Evolutionary conservation across 2,329 filamentous ascomycete species (phyloP).

Genomic region (Penicillium sp.): DNA sequence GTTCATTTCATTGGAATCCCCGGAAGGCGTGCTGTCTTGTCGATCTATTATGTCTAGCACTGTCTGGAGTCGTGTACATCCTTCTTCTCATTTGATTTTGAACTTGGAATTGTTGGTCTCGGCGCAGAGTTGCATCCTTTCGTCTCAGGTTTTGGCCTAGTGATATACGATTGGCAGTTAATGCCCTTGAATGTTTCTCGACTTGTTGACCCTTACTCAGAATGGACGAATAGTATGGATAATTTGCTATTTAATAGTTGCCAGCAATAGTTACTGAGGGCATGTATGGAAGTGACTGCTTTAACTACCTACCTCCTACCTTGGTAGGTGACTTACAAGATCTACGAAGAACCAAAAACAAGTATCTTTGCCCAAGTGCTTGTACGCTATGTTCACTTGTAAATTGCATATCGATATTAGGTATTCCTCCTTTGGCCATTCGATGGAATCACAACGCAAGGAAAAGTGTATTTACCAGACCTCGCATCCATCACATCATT

Average conservation of each 20-base stretch:
- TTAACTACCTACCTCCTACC: too few species aligned
- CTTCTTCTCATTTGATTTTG: slow-evolving; percentile 3
- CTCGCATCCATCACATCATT: slow-evolving; percentile 7
- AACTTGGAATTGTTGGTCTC: neutral
- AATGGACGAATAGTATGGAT: too few species aligned
- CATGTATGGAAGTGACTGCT: too few species aligned
- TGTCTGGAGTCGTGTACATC: slow-evolving; percentile 15
- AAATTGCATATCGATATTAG: too few species aligned
- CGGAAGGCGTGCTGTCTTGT: slow-evolving; percentile 7
- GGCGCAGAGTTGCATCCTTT: neutral
- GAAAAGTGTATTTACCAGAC: neutral
- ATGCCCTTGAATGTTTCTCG: neutral
- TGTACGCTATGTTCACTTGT: too few species aligned
- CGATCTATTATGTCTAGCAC: slow-evolving; percentile 4
- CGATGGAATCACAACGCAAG: neutral
- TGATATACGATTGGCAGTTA: slow-evolving; percentile 1
- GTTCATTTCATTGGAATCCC: slow-evolving; percentile 10
- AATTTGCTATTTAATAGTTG: too few species aligned
- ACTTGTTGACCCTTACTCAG: neutral
- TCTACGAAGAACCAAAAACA: too few species aligned
- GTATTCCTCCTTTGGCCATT: too few species aligned
- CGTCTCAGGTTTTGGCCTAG: neutral
- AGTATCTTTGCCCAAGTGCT: too few species aligned
- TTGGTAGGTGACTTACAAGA: too few species aligned
- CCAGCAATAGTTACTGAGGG: too few species aligned